Conservation (phyloP, 2,329 filamentous ascomycete species). For the Beauveria australis region DNA sequence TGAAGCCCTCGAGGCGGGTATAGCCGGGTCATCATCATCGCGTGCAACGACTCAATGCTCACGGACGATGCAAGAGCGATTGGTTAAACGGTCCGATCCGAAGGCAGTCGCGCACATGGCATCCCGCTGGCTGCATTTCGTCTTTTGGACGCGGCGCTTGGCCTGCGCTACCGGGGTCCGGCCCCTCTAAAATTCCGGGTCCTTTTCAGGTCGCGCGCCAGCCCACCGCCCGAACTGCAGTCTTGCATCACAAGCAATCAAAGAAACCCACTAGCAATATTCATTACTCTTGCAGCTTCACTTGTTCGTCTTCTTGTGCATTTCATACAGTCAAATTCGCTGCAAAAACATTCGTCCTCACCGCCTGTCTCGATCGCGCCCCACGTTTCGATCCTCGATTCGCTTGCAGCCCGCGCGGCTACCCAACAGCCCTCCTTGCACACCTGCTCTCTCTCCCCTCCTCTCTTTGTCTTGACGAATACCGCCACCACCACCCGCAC, state of each 20-base stretch:
- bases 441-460: background rate
- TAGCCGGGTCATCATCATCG: background rate
- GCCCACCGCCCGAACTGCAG: conserved; percentile 13
- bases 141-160: background rate
- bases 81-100: background rate
- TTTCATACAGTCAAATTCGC: background rate
- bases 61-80: background rate
- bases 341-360: background rate
- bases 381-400: background rate
- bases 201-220: conserved; percentile 11
- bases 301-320: background rate
- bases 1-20: background rate
- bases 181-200: conserved; percentile 25
- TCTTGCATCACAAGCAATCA: conserved; percentile 11
- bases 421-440: background rate
- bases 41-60: background rate
- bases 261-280: conserved; percentile 1
- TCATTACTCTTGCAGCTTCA: conserved; percentile 3
- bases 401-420: conserved; percentile 6
- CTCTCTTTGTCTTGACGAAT: background rate
- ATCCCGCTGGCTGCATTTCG: background rate
- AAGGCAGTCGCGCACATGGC: background rate
- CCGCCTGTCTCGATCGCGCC: background rate
- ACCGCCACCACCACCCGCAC: background rate
- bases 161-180: conserved; percentile 11